These are phyloP conservation scores for Orbilia javanica DNA, from an alignment of 2,329 filamentous ascomycete species.

Conservation along the genomic window DNA sequence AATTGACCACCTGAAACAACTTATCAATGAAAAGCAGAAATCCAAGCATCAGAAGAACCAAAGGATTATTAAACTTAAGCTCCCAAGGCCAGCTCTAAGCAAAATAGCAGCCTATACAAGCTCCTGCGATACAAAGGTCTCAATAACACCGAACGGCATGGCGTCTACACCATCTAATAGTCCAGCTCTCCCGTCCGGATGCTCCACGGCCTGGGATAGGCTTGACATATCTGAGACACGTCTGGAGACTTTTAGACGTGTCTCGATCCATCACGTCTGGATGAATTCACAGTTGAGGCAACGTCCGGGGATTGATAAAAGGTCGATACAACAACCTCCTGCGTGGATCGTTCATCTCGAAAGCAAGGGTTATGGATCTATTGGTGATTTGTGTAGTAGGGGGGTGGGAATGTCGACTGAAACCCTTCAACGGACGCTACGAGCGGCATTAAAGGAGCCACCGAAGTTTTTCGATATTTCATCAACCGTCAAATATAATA, in stretches of 20 bases:
- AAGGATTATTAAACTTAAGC: neutral
- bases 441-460: neutral
- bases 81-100: neutral
- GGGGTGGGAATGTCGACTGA: neutral
- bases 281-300: too few relatives aligned
- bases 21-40: neutral
- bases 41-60: neutral
- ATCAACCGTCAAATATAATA: neutral
- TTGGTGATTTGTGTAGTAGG: neutral
- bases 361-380: neutral
- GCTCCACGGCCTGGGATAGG: neutral
- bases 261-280: neutral
- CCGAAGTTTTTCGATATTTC: neutral
- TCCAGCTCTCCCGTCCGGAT: neutral
- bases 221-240: neutral
- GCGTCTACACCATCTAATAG: neutral
- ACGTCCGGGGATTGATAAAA: neutral
- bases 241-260: neutral
- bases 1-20: neutral
- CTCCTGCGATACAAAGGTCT: neutral
- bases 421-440: neutral
- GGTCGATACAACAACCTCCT: neutral
- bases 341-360: neutral
- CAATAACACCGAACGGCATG: neutral
- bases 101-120: neutral